Base-by-base conservation (phyloP, 2,329 filamentous ascomycete genomes). In the Penicillium sp. region DNA sequence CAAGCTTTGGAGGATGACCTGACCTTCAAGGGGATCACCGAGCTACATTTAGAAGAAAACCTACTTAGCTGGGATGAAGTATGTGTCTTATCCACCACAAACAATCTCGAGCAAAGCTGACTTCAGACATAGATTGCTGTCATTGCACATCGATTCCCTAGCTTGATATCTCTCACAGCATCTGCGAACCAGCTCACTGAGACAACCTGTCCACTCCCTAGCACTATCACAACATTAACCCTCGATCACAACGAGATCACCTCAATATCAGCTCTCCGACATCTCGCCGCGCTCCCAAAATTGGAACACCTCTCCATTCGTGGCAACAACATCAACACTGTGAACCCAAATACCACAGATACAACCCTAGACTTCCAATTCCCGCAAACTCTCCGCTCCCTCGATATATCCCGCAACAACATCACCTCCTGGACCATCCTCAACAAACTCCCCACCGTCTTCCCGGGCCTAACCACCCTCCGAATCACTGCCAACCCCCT, bases 401-500 rank as follows among this genome's bases (percentile, higher is more conserved):
- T 93, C 17, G 90, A 93, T 70, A 72, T 93, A 19, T 91, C 89
- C 1, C 86, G 87, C 73, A 93, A 93, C 74, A 75, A 81, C 17
- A 81, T 93, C 31, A 71, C 80, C 17, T 81, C 82, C 19, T 97
- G 92, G 90, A 69, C 74, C 31, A 90, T 96, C 71, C 80, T 96
- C 63, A 87, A 96, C 67, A 71, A 79, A 6, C 81, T 99, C 1
- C 77, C 84, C 2, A 68, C 72, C 13, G 78, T 85, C 57, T 91
- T 96, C 64, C 93, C 94, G 0, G 85, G 87, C 4, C 80, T 97
- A 7, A 81, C 78, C 13, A 86, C 86, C 35, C 83, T 99, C 39
- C 89, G 93, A 17, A 85, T 96, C 60, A 86, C 90, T 6, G 88
- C 92, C 70, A 97, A 97, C 65, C 93, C 93, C 5, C 82, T 97